Percentiles rank a stretch among this genome's conserved stretches.
These are phyloP conservation scores for Athelia psychrophila DNA, from an alignment of 1,284 basidiomycete genomes.

Conservation along the genomic window DNA sequence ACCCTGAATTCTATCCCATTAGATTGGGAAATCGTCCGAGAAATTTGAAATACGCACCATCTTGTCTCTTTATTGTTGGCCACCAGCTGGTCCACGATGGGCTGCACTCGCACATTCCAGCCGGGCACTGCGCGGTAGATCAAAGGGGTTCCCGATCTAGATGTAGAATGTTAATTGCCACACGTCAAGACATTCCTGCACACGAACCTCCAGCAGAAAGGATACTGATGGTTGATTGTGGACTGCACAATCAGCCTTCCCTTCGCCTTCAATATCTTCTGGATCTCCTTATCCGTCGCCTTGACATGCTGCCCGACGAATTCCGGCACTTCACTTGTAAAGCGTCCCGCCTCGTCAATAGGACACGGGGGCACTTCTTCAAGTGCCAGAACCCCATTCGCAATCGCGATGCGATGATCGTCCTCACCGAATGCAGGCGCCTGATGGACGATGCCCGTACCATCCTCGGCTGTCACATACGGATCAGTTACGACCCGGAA, in stretches of 20 bases:
- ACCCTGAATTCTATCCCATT: constrained; percentile 55
- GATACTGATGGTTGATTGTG: constrained; percentile 89
- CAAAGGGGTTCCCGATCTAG: constrained; percentile 89
- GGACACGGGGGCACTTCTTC: constrained; percentile 98
- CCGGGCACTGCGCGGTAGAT: constrained; percentile 96
- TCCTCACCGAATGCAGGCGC: constrained; percentile 99
- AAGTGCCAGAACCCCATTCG: constrained; percentile 75
- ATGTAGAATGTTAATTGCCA: neutral
- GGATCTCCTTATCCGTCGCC: constrained; percentile 94
- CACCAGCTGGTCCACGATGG: constrained; percentile 83
- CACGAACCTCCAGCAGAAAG: constrained; percentile 92
- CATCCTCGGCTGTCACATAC: constrained; percentile 92
- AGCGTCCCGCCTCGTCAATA: constrained; percentile 86
- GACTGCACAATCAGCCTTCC: constrained; percentile 89
- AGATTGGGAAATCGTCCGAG: constrained; percentile 1
- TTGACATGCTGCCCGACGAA: constrained; percentile 93
- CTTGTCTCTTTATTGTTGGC: constrained; percentile 88
- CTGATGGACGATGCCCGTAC: constrained; percentile 99
- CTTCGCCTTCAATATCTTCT: constrained; percentile 87
- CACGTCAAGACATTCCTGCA: neutral
- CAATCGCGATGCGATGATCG: constrained; percentile 92
- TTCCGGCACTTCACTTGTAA: constrained; percentile 88
- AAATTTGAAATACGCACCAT: constrained; percentile 55
- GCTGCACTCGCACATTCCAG: constrained; percentile 94
- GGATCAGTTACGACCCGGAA: constrained; percentile 90